Conservation (phyloP, 306 rosid species). For the Corylus americana region DNA sequence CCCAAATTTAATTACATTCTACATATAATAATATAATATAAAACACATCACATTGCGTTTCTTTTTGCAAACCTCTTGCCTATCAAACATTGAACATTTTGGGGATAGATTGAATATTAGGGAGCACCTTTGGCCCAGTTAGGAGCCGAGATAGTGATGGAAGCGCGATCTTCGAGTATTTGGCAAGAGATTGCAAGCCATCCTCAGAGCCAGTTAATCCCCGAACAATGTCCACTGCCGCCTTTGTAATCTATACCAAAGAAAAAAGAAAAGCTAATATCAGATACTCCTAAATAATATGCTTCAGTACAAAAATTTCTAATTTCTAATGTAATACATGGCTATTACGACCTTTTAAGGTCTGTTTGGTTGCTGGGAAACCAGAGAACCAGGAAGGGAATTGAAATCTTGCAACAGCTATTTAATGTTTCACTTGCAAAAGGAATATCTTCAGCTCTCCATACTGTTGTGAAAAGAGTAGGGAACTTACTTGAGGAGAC, state of each 20-base stretch:
- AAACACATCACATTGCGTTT: neutral
- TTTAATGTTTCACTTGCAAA: neutral
- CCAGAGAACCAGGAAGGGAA: neutral
- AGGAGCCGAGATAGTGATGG: constrained; percentile 69
- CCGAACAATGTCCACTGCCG: constrained; percentile 84
- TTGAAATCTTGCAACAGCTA: neutral
- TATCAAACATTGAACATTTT: neutral
- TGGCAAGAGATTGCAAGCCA: constrained; percentile 73
- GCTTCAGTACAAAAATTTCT: no score
- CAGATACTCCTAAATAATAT: neutral
- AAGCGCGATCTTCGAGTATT: constrained; percentile 39
- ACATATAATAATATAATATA: neutral
- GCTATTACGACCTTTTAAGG: neutral
- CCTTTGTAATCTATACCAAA: constrained; percentile 56
- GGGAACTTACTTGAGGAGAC: constrained; percentile 61
- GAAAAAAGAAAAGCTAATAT: neutral
- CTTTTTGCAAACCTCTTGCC: neutral
- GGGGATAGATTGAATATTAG: neutral
- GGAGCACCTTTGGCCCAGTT: constrained; percentile 52
- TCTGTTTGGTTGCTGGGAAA: neutral
- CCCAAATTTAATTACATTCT: neutral
- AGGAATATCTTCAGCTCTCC: no score
- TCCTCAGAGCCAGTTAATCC: constrained; percentile 89
- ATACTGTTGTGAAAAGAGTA: neutral
- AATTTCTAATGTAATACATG: neutral